Evolutionary conservation across 2,329 filamentous ascomycete genomes (phyloP), one percentile per base, ranked within the genome.

Genomic region (Iodosphaeria phyllophila): DNA sequence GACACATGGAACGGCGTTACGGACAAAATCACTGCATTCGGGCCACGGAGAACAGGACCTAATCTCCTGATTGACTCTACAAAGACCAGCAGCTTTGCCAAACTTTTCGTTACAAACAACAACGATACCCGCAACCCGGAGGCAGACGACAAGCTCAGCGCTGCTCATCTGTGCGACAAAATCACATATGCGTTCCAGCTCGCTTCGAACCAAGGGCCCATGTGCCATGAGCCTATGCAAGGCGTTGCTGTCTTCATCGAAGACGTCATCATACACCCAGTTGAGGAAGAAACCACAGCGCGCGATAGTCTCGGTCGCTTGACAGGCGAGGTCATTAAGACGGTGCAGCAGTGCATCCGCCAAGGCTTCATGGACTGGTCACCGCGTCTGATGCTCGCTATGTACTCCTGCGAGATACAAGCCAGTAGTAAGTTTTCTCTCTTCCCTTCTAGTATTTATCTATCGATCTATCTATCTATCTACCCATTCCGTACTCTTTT

Each of bases 331-430:
- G 70, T 92, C 22, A 92, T 98, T 55, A 83, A 83, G 47, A 75
- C 78, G 1, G 73, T 86, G 11, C 80, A 86, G 36, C 72, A 80
- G 22, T 67, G 74, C n/a, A 82, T 98, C 32, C 68, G 74, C 25
- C 60, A 74, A 34, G 86, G 74, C 13, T 92, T 95, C 58, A 58
- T 93, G 11, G 89, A 95, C 57, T 98, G 89, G 89, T 86, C 76
- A 19, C 79, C 89, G 0, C 73, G 89, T n/a, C 67, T 98, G 36
- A 70, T 95, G 54, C 69, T 98, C 22, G 89, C 89, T 25, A 95
- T 95, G 82, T 98, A 98, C 56, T 82, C 71, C 28, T 92, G 86
- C 47, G 89, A 95, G 47, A 95, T 98, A 41, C 89, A 95, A 61
- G 83, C 86, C 16, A 84, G 79, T 13, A 86, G 70, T 75, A 60